A percentile compares a stretch with the other conserved stretches of the same genome.
phyloP scores from a whole-genome alignment of 306 rosid genomes.

The Pyrus bretschneideri region DNA sequence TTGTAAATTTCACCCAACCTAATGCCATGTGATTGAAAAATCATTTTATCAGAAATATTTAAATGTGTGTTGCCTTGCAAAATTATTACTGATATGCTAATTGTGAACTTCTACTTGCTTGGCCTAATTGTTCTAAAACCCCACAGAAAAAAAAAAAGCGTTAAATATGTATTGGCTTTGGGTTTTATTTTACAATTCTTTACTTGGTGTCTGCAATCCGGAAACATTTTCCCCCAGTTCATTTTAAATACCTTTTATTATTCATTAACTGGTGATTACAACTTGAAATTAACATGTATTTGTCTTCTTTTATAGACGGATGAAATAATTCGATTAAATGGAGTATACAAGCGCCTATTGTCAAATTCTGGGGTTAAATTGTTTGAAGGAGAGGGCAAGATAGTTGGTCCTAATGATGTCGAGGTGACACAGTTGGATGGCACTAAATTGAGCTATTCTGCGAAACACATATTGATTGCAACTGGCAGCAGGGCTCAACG shows the following conservation, averaged over 20 bases:
- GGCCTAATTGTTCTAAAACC: background rate
- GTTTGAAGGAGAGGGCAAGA: constrained; percentile 89
- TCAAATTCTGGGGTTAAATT: constrained; percentile 78
- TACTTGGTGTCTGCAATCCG: background rate
- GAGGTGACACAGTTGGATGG: constrained; percentile 97
- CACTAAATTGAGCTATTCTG: constrained; percentile 80
- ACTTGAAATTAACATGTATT: background rate
- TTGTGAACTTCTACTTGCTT: background rate
- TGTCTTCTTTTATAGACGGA: constrained; percentile 52
- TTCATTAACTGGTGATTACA: background rate
- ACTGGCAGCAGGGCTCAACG: constrained; percentile 87
- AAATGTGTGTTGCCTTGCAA: background rate
- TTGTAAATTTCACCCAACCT: background rate
- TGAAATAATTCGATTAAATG: constrained; percentile 82
- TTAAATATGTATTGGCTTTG: too few species aligned
- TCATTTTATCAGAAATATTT: background rate
- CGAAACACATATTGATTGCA: constrained; percentile 87
- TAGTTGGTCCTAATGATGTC: constrained; percentile 86
- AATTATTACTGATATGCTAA: background rate
- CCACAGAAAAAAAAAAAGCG: background rate
- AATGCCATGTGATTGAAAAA: background rate
- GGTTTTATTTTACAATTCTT: background rate
- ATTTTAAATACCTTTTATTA: background rate
- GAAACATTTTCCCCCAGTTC: background rate
- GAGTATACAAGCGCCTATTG: constrained; percentile 85